phyloP scores from a whole-genome alignment of 768 basidiomycete species.

The Tricholoma hemisulphureum region DNA sequence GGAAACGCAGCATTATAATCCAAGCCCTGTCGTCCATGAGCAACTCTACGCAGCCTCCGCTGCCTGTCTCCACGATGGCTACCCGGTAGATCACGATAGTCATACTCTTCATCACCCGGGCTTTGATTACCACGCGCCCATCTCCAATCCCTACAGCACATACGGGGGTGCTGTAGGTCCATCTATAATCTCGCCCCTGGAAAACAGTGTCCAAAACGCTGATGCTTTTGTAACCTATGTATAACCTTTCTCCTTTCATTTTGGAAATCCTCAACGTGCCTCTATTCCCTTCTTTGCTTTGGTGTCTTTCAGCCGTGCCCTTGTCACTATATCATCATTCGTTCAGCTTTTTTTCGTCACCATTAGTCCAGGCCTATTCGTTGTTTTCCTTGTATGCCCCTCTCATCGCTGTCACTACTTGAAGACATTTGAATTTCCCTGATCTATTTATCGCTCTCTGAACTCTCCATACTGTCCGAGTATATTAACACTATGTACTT shows the following conservation, averaged over 20 bases:
- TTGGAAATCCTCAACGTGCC: constrained; percentile 4
- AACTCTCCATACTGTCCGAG: background rate
- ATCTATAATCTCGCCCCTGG: background rate
- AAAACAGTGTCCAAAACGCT: constrained; percentile 2
- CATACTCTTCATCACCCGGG: constrained; percentile 12
- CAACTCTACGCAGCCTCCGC: constrained; percentile 6
- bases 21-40: background rate
- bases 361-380: constrained; percentile 1
- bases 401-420: constrained; percentile 8
- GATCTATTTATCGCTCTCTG: background rate
- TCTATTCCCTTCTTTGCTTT: background rate
- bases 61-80: constrained; percentile 13
- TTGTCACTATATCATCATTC: background rate
- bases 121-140: constrained; percentile 11
- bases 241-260: constrained; percentile 3
- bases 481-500: constrained; percentile 15
- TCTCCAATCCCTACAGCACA: background rate
- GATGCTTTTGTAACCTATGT: constrained; percentile 8
- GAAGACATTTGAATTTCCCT: background rate
- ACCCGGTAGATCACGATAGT: constrained; percentile 15
- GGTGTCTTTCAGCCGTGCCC: background rate
- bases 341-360: background rate
- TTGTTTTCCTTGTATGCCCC: background rate
- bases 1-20: constrained; percentile 12
- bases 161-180: constrained; percentile 8